Conservation (phyloP, 176 grass and related monocot species). For the Lolium perenne region DNA sequence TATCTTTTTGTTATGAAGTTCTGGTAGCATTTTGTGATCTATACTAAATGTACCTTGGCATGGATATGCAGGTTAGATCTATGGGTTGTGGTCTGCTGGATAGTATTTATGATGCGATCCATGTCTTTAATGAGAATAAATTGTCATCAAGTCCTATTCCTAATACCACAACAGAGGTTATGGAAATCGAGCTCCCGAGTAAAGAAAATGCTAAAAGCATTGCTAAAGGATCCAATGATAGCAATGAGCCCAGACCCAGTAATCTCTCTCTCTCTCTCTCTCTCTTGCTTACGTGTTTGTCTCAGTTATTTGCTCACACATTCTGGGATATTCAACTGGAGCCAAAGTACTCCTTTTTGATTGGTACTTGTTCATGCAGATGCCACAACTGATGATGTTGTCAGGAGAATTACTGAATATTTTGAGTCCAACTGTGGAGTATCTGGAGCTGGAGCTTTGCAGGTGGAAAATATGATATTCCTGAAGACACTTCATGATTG, state of each 20-base stretch:
- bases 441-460: constrained; percentile 13
- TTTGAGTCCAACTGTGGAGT: constrained; percentile 60
- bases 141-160: constrained; percentile 46
- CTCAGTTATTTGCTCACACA: background rate
- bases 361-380: constrained; percentile 49
- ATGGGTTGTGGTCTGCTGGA: constrained; percentile 78
- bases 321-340: constrained; percentile 6
- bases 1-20: constrained; percentile 11
- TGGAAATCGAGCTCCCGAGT: constrained; percentile 63
- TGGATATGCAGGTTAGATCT: constrained; percentile 72
- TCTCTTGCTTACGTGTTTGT: background rate
- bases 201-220: constrained; percentile 56
- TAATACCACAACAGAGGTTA: constrained; percentile 70
- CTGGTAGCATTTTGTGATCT: constrained; percentile 39
- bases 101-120: constrained; percentile 83
- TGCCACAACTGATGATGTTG: constrained; percentile 59
- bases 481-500: constrained; percentile 72
- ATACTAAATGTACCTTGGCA: constrained; percentile 35
- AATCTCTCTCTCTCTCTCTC: constrained; percentile 18
- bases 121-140: constrained; percentile 67
- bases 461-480: constrained; percentile 46
- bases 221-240: constrained; percentile 33
- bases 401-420: constrained; percentile 70
- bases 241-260: constrained; percentile 37
- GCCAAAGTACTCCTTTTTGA: constrained; percentile 2